These are phyloP conservation scores for Xylaria longipes DNA, from an alignment of 495 filamentous ascomycete genomes.

Conservation along the genomic window DNA sequence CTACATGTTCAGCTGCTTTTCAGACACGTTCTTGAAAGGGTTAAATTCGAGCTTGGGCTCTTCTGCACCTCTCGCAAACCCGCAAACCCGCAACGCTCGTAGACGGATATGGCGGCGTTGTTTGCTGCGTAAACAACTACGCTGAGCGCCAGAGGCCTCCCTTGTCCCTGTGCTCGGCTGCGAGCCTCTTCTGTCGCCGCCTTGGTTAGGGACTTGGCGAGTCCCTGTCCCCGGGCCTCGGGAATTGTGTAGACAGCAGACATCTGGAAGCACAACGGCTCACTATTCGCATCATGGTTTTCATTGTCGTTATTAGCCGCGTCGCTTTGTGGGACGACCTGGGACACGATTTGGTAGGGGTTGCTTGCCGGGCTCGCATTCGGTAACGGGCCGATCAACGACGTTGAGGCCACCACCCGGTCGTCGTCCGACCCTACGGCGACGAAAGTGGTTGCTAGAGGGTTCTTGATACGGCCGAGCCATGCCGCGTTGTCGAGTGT, in stretches of 20 bases:
- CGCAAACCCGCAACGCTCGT: slow-evolving; percentile 55
- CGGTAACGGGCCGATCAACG: slow-evolving; percentile 35
- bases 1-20: slow-evolving; percentile 35
- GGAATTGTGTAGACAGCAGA: slow-evolving; percentile 56
- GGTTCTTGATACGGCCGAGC: slow-evolving; percentile 53
- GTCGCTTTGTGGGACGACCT: slow-evolving; percentile 14
- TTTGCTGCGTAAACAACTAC: slow-evolving; percentile 51
- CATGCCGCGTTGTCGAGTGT: slow-evolving; percentile 50
- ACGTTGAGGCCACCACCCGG: slow-evolving; percentile 35
- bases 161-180: slow-evolving; percentile 36
- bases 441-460: slow-evolving; percentile 50
- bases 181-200: slow-evolving; percentile 40
- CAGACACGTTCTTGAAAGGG: slow-evolving; percentile 26
- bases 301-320: slow-evolving; percentile 23
- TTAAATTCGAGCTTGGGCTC: slow-evolving; percentile 33
- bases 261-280: slow-evolving; percentile 40
- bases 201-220: slow-evolving; percentile 50
- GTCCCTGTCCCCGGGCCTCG: slow-evolving; percentile 48
- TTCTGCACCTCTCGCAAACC: slow-evolving; percentile 48
- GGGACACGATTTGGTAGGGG: slow-evolving; percentile 30
- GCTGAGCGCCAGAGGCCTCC: slow-evolving; percentile 35
- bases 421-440: slow-evolving; percentile 36
- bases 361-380: slow-evolving; percentile 36
- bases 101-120: slow-evolving; percentile 47
- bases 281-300: slow-evolving; percentile 16